Evolutionary conservation across 192 early-diverging fungal species (phyloP), one percentile per base, ranked within the genome.

Genomic region (Umbelopsis vinacea): DNA sequence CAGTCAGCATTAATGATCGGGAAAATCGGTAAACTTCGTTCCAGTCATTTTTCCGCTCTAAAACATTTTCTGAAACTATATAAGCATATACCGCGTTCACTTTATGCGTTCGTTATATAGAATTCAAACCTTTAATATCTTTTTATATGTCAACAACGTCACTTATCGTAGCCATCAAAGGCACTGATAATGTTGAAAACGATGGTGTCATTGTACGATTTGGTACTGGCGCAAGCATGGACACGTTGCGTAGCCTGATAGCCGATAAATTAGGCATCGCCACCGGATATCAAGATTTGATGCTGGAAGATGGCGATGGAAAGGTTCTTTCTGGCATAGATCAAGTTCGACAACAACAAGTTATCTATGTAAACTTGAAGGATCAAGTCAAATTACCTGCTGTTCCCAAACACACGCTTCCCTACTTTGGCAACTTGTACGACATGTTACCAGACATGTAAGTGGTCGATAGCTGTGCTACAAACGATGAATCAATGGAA

Each of bases 371-470:
- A 12, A 72, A 78, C 19, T 11, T 74, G 17, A 54, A 54, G 10
- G 57, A 74, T 40, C 72, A 63, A 11, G 35, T 78, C 33, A 73
- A 70, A 33, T 35, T 63, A 29, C 57, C 57, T 19, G 55, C 63
- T 24, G 74, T 79, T 72, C 77, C 77, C 33, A 69, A 69, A 23
- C 72, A 69, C 22, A 60, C 57, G 5, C 66, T 79, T 17, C 77
- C 77, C 3, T 71, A 71, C 35, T 70, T 79, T 14, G 77, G 77
- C 9, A 74, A 71, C 54, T 37, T 79, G 9, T 79, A 79, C 46
- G 72, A 79, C 26, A 50, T 79, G 55, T 23, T 79, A 19, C 77
- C 77, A 11, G 53, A 79, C 29, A 38, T 79, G 77, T 79, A 74
- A 74, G 66, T 52, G 10, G 21, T 29, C 1, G 10, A 46, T 46